Evolutionary conservation across 2,329 filamentous ascomycete genomes (phyloP), one percentile per base, ranked within the genome.

Genomic region (Cordyceps javanica): DNA sequence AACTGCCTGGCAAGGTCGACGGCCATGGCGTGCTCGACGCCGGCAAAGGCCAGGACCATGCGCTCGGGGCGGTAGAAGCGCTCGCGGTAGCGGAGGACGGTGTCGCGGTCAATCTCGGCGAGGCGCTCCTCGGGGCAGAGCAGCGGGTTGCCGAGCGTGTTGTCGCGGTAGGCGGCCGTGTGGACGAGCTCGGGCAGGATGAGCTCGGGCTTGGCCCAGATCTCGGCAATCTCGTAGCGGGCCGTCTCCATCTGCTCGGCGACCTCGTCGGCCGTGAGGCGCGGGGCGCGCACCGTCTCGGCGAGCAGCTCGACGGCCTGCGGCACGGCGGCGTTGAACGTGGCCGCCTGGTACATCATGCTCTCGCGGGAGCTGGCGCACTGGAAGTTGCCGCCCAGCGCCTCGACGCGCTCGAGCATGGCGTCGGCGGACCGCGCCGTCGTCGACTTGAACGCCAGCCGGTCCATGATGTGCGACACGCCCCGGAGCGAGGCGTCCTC

Each of bases 321-420:
- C 7, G 90, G 87, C 9, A 99, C 91, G 19, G 91, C 88, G 26
- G 87, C 88, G 77, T 99, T 99, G 82, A 99, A 99, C 30, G 92
- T 97, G 26, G 94, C 94, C 1, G 91, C 90, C 73, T 99, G 94
- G 77, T 99, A 99, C 94, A 99, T 99, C 75, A 99, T 83, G 58
- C 91, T 91, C 74, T 99, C 94, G 63, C 94, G 82, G 2, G 91
- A 96, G 1, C 92, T 97, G 11, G 93, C 92, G 75, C 94, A 99
- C 75, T 97, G 92, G 60, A 99, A 93, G 71, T 97, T 97, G 32
- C 94, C 94, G 36, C 94, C 94, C 3, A 99, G 78, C 0, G 86
- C 87, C 73, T 97, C 94, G 34, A 97, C 82, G 34, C 86, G 80
- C 72, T 96, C 91, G 21, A 96, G 78, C 86, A 97, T 94, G 64